A percentile compares a stretch with the other conserved stretches of the same genome.
These are phyloP conservation scores for Pseudonitzschia multiseries DNA, from an alignment of 108 stramenopile species.

Conservation along the genomic window DNA sequence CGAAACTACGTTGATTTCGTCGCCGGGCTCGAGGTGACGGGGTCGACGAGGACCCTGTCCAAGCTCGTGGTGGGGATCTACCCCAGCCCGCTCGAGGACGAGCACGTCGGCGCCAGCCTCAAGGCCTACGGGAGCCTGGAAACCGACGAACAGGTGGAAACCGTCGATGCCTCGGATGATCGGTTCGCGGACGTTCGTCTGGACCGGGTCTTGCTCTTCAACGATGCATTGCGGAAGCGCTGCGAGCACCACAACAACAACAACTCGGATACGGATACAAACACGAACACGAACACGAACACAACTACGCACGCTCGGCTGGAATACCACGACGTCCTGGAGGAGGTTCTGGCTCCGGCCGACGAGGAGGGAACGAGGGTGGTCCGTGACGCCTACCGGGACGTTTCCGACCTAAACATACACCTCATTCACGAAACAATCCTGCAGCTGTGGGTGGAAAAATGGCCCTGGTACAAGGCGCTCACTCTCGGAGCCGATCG, in stretches of 20 bases:
- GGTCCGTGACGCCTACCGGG: constrained; percentile 6
- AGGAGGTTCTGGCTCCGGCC: not conserved
- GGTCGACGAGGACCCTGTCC: too few species aligned
- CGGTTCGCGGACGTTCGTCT: not conserved
- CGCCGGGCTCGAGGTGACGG: not conserved
- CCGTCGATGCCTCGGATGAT: not conserved
- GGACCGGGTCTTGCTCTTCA: constrained; percentile 13
- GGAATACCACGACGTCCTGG: not conserved
- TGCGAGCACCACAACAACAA: not conserved
- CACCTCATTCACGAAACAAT: constrained; percentile 24
- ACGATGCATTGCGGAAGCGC: not conserved
- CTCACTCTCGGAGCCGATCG: not conserved
- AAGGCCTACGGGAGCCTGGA: constrained; percentile 11
- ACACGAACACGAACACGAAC: not conserved
- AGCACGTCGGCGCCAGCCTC: not conserved
- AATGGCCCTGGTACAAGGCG: constrained; percentile 18
- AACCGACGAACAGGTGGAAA: not conserved
- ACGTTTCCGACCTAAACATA: constrained; percentile 19
- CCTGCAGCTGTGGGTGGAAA: constrained; percentile 18
- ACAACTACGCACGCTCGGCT: not conserved
- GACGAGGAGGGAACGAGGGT: not conserved
- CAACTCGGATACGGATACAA: not conserved
- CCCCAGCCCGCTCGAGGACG: constrained; percentile 13
- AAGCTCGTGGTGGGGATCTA: constrained; percentile 17
- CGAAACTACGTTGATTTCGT: constrained; percentile 7